Conservation (phyloP, 2,329 filamentous ascomycete genomes). For the Neonectria faginata region DNA sequence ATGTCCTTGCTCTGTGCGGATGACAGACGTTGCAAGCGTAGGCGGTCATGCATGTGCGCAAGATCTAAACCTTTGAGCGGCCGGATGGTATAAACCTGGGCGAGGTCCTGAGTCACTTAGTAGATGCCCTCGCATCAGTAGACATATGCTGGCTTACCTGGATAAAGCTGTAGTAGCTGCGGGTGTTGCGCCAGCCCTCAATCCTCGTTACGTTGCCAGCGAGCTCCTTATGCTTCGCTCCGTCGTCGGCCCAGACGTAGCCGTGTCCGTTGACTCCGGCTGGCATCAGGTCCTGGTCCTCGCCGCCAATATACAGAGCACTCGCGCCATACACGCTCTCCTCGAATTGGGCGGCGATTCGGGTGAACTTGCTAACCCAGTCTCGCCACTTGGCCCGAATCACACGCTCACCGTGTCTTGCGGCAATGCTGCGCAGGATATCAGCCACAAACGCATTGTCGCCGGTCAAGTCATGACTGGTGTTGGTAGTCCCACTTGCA, state of each 20-base stretch:
- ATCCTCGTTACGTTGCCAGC: slow-evolving; percentile 92
- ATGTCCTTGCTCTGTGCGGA: slow-evolving; percentile 83
- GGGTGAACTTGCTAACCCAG: slow-evolving; percentile 94
- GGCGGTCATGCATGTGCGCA: slow-evolving; percentile 90
- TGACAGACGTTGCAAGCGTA: slow-evolving; percentile 83
- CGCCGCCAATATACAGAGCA: slow-evolving; percentile 85
- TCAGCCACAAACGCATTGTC: slow-evolving; percentile 91
- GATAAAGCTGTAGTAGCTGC: slow-evolving; percentile 96
- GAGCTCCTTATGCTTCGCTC: slow-evolving; percentile 83
- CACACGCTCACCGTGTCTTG: slow-evolving; percentile 88
- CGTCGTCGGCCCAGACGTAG: slow-evolving; percentile 93
- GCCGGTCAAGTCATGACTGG: slow-evolving; percentile 78
- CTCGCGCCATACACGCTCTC: slow-evolving; percentile 95
- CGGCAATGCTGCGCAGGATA: slow-evolving; percentile 83
- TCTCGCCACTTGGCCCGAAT: slow-evolving; percentile 93
- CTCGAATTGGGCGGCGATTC: slow-evolving; percentile 93
- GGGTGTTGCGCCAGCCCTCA: slow-evolving; percentile 95
- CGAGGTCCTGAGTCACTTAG: slow-evolving; percentile 67
- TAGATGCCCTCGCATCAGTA: background rate
- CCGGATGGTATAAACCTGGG: slow-evolving; percentile 71
- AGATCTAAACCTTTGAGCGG: slow-evolving; percentile 87
- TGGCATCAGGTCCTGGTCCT: slow-evolving; percentile 71
- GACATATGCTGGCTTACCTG: slow-evolving; percentile 65
- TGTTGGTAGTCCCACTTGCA: slow-evolving; percentile 56
- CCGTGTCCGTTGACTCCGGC: slow-evolving; percentile 82